Evolutionary conservation across 495 filamentous ascomycete genomes (phyloP).

Genomic region (Platismatia glauca): DNA sequence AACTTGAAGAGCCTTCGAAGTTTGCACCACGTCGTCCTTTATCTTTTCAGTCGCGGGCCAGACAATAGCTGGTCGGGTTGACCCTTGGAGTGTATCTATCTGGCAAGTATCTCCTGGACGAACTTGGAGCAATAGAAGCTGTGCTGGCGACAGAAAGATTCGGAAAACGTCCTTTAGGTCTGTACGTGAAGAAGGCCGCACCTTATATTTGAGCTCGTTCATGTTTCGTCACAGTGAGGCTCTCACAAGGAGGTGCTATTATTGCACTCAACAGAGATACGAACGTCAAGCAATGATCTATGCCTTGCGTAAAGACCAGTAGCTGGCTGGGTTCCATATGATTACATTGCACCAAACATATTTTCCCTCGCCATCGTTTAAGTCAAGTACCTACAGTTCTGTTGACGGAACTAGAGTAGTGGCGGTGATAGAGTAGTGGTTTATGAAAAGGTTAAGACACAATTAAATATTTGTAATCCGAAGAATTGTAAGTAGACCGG

Average conservation of each 20-base stretch:
- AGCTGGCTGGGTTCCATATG: neutral
- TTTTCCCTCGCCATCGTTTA: neutral
- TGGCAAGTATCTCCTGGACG: constrained; percentile 50
- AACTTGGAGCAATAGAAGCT: constrained; percentile 51
- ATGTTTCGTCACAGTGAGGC: neutral
- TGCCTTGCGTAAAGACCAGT: neutral
- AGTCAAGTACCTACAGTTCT: too few relatives aligned
- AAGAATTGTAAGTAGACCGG: too few relatives aligned
- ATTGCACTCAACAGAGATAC: neutral
- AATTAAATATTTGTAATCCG: too few relatives aligned
- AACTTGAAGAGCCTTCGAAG: constrained; percentile 56
- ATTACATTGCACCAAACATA: neutral
- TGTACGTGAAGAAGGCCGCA: constrained; percentile 12
- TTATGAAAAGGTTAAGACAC: too few relatives aligned
- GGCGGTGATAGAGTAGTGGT: too few relatives aligned
- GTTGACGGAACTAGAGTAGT: too few relatives aligned
- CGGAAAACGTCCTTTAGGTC: constrained; percentile 54
- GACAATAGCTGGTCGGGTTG: constrained; percentile 49
- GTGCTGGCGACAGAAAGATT: constrained; percentile 57
- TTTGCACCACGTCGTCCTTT: constrained; percentile 54
- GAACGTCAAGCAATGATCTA: neutral
- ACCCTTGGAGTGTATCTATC: constrained; percentile 37
- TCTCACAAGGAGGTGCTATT: neutral
- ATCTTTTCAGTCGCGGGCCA: constrained; percentile 58
- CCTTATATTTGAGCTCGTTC: constrained; percentile 1